Evolutionary conservation across 2,329 filamentous ascomycete genomes (phyloP).

Genomic region (Mollisiaceae sp.): DNA sequence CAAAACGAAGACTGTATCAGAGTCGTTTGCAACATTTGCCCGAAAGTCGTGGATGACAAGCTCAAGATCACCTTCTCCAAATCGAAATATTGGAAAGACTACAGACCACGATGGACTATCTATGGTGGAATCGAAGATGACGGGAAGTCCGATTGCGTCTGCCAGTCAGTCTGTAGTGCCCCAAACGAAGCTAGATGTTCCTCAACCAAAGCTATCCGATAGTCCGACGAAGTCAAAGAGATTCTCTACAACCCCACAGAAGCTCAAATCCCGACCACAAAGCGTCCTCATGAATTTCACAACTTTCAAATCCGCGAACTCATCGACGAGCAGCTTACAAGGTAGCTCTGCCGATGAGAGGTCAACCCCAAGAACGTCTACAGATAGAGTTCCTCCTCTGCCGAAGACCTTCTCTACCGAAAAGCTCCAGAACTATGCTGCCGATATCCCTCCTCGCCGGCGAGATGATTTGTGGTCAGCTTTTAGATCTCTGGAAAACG

Average conservation of each 20-base stretch:
- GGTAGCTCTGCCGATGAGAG: conserved; percentile 53
- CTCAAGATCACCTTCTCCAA: conserved; percentile 53
- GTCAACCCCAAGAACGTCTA: conserved; percentile 49
- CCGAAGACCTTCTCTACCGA: conserved; percentile 48
- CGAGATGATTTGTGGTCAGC: conserved; percentile 73
- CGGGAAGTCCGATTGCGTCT: conserved; percentile 27
- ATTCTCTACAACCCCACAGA: conserved; percentile 33
- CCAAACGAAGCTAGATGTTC: conserved; percentile 32
- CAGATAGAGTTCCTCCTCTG: conserved; percentile 52
- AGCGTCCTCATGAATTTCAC: conserved; percentile 41
- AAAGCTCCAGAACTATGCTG: conserved; percentile 34
- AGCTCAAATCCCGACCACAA: conserved; percentile 37
- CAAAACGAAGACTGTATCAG: conserved; percentile 54
- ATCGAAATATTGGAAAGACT: conserved; percentile 31
- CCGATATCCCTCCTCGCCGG: conserved; percentile 53
- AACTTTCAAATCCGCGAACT: conserved; percentile 40
- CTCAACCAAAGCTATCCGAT: conserved; percentile 27
- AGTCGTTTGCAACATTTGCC: conserved; percentile 54
- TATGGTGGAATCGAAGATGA: conserved; percentile 29
- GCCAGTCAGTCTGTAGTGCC: conserved; percentile 26
- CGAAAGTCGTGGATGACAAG: conserved; percentile 55
- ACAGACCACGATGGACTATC: conserved; percentile 28
- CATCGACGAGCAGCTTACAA: conserved; percentile 44
- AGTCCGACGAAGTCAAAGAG: conserved; percentile 30
- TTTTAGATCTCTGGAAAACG: conserved; percentile 70